Evolutionary conservation across 163 green algal species (phyloP), one percentile per base, ranked within the genome.

Genomic region (Prototheca wickerhamii): DNA sequence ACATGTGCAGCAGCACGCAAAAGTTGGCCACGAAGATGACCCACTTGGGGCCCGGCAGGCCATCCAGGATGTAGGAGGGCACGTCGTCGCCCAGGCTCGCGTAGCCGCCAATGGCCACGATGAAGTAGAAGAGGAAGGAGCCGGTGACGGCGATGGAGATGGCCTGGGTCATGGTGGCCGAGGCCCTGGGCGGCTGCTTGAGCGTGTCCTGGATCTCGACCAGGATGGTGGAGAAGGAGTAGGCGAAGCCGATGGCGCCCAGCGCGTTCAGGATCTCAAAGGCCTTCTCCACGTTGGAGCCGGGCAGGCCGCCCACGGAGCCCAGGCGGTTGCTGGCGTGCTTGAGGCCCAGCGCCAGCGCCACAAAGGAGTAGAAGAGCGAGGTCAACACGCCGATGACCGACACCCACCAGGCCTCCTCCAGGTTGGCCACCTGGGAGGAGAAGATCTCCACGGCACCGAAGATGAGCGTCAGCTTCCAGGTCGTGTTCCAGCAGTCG

Each of bases 241-340:
- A 82, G 21, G 75, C 75, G 60, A 82, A 82, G 4, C 51, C 72
- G 44, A 82, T 75, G 31, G 56, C 60, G 40, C 75, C 75, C 15
- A 82, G 60, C 4, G 75, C 60, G 56, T 77, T 81, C 32, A 82
- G 67, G 2, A 77, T 52, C 20, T 58, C 61, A 37, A 77, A 67
- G 3, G 65, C 73, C 49, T 82, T 82, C 43, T 61, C 55, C 21
- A 55, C n/a, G 31, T 29, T 46, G 32, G 15, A 21, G 29, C 8
- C 30, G 4, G 23, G 0, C 17, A 63, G 49, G 42, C 76, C 74
- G 18, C 37, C 59, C 7, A 78, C 32, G 18, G 34, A 53, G 4
- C 44, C 53, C 6, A 54, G 15, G 28, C 55, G 51, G 5, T 15
- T 40, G 10, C 26, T n/a, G 4, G 52, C 56, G 52, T 67, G 73